phyloP scores from a whole-genome alignment of 768 basidiomycete species.

The Mycena maculata region DNA sequence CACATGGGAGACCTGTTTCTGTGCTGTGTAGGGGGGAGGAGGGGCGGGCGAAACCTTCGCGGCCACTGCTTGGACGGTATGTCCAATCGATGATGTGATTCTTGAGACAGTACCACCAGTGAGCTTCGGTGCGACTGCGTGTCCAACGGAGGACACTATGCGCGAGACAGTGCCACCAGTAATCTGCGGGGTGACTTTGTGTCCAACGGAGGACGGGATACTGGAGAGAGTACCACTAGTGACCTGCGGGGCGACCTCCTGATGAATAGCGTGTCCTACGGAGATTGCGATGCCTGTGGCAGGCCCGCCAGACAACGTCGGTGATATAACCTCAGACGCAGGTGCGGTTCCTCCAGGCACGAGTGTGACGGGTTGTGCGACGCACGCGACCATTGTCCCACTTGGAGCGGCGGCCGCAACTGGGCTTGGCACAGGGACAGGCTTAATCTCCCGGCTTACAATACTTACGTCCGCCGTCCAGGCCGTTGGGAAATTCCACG shows the following conservation, averaged over 20 bases:
- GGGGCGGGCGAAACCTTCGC: not conserved
- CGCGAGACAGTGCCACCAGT: no score
- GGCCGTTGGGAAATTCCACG: slow-evolving; percentile 17
- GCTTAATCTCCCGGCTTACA: slow-evolving; percentile 16
- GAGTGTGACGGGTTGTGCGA: not conserved
- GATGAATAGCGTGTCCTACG: not conserved
- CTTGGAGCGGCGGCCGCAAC: not conserved
- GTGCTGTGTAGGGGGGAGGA: no score
- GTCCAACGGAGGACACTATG: not conserved
- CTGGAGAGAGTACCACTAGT: no score
- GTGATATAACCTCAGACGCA: no score
- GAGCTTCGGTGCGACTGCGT: not conserved
- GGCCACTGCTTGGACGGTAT: not conserved
- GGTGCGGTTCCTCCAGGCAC: no score
- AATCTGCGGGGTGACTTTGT: not conserved
- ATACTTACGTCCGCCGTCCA: slow-evolving; percentile 18
- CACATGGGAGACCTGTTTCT: no score
- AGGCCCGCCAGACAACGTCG: no score
- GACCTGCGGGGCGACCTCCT: no score
- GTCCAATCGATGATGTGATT: not conserved
- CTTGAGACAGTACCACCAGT: not conserved
- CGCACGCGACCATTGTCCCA: not conserved
- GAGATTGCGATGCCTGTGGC: not conserved
- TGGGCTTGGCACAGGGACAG: not conserved
- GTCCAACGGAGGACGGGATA: no score